Evolutionary conservation across 768 basidiomycete genomes (phyloP).

Genomic region (Amyloporia xantha): DNA sequence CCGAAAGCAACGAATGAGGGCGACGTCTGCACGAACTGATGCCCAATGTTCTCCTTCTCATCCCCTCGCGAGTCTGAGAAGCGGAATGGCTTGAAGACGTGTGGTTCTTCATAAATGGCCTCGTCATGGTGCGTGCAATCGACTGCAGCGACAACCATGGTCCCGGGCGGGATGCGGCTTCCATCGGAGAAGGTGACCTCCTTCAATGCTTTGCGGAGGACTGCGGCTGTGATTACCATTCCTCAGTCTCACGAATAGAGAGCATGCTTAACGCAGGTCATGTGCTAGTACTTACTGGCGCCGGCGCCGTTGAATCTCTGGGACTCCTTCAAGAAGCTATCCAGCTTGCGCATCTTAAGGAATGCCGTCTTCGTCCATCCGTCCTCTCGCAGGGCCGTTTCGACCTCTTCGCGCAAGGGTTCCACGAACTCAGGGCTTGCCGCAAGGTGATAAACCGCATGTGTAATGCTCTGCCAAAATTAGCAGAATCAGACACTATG

Average conservation of each 20-base stretch:
- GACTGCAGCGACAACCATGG: slow-evolving; percentile 13
- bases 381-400: slow-evolving; percentile 15
- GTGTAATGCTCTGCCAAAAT: slow-evolving; percentile 16
- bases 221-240: slow-evolving; percentile 11
- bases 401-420: slow-evolving; percentile 22
- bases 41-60: slow-evolving; percentile 23
- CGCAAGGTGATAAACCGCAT: slow-evolving; percentile 20
- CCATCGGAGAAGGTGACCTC: slow-evolving; percentile 31
- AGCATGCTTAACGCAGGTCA: no score
- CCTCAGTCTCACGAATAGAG: not conserved
- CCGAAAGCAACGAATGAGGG: slow-evolving; percentile 22
- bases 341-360: slow-evolving; percentile 34
- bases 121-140: slow-evolving; percentile 19
- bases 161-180: slow-evolving; percentile 19
- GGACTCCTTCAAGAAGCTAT: slow-evolving; percentile 45
- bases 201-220: slow-evolving; percentile 24
- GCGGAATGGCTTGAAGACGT: slow-evolving; percentile 40
- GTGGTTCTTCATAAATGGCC: slow-evolving; percentile 17
- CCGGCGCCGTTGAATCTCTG: slow-evolving; percentile 28
- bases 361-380: slow-evolving; percentile 36
- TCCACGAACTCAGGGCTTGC: slow-evolving; percentile 20
- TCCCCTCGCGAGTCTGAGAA: slow-evolving; percentile 32
- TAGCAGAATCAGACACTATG: slow-evolving; percentile 7
- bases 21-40: slow-evolving; percentile 30
- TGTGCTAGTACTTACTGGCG: slow-evolving; percentile 23